Percentiles rank a stretch among this genome's conserved stretches.
Evolutionary conservation across 179 eudicot genomes (phyloP).

Genomic region (Amaranthus tricolor): DNA sequence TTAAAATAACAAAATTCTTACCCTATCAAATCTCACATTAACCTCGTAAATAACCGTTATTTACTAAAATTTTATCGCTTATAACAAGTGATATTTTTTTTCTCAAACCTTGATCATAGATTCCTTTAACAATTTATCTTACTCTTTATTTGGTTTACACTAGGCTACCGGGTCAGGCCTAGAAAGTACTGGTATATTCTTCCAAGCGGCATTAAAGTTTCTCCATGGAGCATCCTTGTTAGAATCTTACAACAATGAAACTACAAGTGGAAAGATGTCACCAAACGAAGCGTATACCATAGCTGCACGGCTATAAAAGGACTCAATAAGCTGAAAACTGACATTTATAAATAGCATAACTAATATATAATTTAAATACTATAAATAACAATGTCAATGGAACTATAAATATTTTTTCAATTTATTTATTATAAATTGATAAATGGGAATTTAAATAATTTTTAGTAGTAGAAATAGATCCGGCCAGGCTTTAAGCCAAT

Average conservation of each 20-base stretch:
- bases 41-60: no score
- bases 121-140: slow-evolving; percentile 10
- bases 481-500: no score
- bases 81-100: no score
- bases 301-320: no score
- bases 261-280: slow-evolving; percentile 32
- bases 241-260: slow-evolving; percentile 37
- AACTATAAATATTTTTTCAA: not conserved
- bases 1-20: no score
- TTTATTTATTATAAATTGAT: no score
- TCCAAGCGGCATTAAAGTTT: slow-evolving; percentile 55
- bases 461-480: not conserved
- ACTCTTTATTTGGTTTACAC: slow-evolving; percentile 15
- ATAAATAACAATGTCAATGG: not conserved
- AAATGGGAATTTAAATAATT: not conserved
- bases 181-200: slow-evolving; percentile 39
- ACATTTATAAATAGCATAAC: no score
- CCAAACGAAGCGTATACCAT: slow-evolving; percentile 34
- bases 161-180: slow-evolving; percentile 38
- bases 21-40: no score
- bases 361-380: slow-evolving; percentile 13
- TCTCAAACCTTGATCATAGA: no score
- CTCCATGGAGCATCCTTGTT: slow-evolving; percentile 47
- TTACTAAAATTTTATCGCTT: no score
- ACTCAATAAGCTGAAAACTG: no score